These are phyloP conservation scores for Hygrophorus russula DNA, from an alignment of 768 basidiomycete genomes.

Conservation along the genomic window DNA sequence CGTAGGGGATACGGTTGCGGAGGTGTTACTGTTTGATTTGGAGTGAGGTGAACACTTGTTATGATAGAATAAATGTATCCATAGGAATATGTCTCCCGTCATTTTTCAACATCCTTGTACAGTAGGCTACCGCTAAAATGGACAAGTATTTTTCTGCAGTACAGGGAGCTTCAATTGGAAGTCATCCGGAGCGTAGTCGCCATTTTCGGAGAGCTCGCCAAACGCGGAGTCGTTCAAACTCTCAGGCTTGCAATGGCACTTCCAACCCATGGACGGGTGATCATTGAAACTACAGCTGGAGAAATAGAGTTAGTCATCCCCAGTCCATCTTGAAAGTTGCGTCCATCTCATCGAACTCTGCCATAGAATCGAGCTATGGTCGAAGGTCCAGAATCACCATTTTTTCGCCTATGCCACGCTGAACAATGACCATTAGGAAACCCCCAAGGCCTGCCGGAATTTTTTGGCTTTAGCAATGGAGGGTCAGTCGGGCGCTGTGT, in stretches of 20 bases:
- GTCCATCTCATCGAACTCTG: no score
- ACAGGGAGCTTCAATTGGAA: no score
- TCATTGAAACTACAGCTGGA: conserved; percentile 82
- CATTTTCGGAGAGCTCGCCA: no score
- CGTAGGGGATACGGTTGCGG: conserved; percentile 51
- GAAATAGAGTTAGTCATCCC: conserved; percentile 41
- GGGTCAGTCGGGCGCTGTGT: conserved; percentile 47
- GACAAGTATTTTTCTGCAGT: no score
- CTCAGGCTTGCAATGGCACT: conserved; percentile 46
- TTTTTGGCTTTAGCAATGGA: conserved; percentile 84
- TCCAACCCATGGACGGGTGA: conserved; percentile 77
- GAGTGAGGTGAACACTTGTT: conserved; percentile 33
- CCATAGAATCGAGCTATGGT: conserved; percentile 69
- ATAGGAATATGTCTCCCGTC: no score
- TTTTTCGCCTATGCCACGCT: not conserved
- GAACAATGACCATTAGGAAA: conserved; percentile 45
- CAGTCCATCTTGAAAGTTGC: no score
- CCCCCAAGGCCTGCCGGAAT: conserved; percentile 89
- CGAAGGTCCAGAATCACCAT: conserved; percentile 47
- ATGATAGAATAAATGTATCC: no score
- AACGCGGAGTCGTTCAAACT: not conserved
- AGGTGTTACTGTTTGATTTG: conserved; percentile 75
- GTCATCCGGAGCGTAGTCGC: no score
- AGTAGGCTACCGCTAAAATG: no score
- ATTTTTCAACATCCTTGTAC: no score